phyloP scores from a whole-genome alignment of 139 green algal species.

The Chlamydomonas incerta region DNA sequence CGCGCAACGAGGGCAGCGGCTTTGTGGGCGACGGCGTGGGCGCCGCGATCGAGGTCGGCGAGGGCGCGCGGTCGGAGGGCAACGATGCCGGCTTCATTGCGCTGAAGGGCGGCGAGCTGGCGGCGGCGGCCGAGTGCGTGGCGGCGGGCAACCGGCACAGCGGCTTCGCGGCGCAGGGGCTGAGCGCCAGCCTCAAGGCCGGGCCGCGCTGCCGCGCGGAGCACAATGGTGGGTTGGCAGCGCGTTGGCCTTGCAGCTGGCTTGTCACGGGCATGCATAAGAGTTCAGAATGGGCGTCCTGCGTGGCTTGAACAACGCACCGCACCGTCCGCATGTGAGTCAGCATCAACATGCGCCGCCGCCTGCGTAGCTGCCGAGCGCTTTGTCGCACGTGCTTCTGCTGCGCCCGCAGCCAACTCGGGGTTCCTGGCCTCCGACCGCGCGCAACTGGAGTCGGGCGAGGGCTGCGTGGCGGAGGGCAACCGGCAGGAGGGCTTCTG shows the following conservation, averaged over 20 bases:
- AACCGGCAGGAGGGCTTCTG: not conserved
- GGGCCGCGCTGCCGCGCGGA: not conserved
- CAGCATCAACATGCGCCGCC: too few relatives aligned
- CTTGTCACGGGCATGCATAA: not conserved
- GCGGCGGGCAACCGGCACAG: not conserved
- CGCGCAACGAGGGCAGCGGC: too few relatives aligned
- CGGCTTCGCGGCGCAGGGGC: not conserved
- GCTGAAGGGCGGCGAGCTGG: not conserved
- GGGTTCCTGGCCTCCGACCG: too few relatives aligned
- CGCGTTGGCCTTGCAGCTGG: too few relatives aligned
- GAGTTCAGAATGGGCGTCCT: too few relatives aligned
- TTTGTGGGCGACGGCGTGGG: too few relatives aligned
- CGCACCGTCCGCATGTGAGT: too few relatives aligned
- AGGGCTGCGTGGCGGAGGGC: not conserved
- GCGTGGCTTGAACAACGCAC: too few relatives aligned
- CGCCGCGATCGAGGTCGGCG: too few relatives aligned
- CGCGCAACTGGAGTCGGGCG: not conserved
- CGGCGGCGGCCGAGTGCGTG: not conserved
- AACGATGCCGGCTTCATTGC: not conserved
- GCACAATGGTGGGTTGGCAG: not conserved
- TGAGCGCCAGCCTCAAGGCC: not conserved
- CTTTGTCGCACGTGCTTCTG: too few relatives aligned
- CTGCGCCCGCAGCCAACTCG: not conserved
- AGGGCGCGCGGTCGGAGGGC: too few relatives aligned
- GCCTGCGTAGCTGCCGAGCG: too few relatives aligned